These are phyloP conservation scores for Fagopyrum esculentum DNA, from an alignment of 148 eudicot genomes.

Conservation along the genomic window DNA sequence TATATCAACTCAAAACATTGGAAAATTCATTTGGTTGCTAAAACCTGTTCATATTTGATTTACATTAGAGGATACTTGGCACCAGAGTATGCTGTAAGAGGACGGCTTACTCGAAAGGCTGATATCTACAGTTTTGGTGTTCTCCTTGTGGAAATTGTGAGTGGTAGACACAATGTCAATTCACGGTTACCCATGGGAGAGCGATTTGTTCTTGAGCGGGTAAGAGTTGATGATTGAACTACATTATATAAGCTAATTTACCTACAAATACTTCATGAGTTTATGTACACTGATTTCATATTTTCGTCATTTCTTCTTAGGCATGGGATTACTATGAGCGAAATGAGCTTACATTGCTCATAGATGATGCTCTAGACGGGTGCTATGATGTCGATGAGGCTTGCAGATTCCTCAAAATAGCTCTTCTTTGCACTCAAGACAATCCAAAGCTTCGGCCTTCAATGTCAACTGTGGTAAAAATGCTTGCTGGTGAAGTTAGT, in stretches of 20 bases:
- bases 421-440: conserved; percentile 52
- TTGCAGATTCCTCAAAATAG: conserved; percentile 38
- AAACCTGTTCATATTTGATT: background rate
- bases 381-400: conserved; percentile 34
- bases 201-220: conserved; percentile 42
- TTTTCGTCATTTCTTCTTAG: conserved; percentile 15
- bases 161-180: conserved; percentile 45
- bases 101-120: conserved; percentile 44
- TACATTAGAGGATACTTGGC: conserved; percentile 45
- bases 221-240: conserved; percentile 10
- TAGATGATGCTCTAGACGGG: conserved; percentile 31
- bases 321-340: conserved; percentile 32
- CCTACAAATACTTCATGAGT: too few species aligned
- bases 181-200: conserved; percentile 39
- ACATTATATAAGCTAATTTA: background rate
- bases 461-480: conserved; percentile 45
- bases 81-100: conserved; percentile 53
- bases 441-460: conserved; percentile 40
- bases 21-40: background rate
- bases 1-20: background rate
- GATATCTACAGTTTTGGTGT: conserved; percentile 52
- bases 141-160: conserved; percentile 43
- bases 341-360: conserved; percentile 24
- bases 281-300: background rate
- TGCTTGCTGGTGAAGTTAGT: conserved; percentile 27